Evolutionary conservation across 2,329 filamentous ascomycete species (phyloP), one percentile per base, ranked within the genome.

Genomic region (Lecanicillium sp.): DNA sequence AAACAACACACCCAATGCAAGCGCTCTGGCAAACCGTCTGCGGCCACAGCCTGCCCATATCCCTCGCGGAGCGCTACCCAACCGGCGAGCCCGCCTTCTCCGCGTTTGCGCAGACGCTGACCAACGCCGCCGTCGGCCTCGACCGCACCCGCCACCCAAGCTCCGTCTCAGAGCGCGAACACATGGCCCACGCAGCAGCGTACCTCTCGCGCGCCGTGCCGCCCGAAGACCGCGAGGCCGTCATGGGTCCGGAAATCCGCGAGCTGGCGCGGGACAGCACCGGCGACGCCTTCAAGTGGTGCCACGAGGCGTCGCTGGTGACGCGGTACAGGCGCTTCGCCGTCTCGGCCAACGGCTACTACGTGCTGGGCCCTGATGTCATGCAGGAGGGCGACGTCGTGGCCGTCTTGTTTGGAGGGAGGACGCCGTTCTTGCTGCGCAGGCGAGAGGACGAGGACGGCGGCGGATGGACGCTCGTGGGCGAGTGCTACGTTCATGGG

Each of bases 401-500:
- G 9, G 57, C 48, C 12, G 46, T 62, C 22, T 32, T 63, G 11
- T 50, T 56, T 17, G 60, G 60, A 3, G 59, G 58, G 0, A 54
- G 41, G 32, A 54, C 54, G 2, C 59, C 59, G 6, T 60, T 58
- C 17, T 35, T 59, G 19, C 40, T 63, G 4, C 48, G 59, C 9
- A 45, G 27, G 33, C 34, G 33, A 18, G 36, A 33, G 3, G 10
- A 14, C 7, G 11, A 36, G 1, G 41, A 36, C 0, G 44, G 33
- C 1, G 43, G 42, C 15, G 39, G 44, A 3, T 60, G 56, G 54
- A 41, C 38, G 12, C 37, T 62, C 15, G 39, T 63, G 11, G 58
- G 59, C 2, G 59, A 63, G 42, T 62, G 59, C 27, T 63, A 62
- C 41, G 53, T 59, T 3, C 57, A 61, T 40, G 59, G 60, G 2